Percentiles rank a stretch among this genome's conserved stretches.
These are phyloP conservation scores for Plasmodium knowlesi DNA, from an alignment of 169 alveolate species.

Conservation along the genomic window DNA sequence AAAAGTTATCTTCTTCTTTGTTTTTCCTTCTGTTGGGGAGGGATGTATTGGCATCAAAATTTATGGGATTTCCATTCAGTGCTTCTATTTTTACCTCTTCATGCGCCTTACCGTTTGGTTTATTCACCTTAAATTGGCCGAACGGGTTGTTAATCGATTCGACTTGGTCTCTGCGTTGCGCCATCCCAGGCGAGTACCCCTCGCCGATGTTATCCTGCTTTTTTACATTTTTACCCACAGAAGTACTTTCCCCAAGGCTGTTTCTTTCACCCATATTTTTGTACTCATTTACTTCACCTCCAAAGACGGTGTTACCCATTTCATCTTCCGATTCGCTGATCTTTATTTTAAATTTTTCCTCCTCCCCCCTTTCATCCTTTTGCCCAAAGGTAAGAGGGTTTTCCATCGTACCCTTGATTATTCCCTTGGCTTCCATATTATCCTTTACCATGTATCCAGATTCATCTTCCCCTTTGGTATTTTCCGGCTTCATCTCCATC, in stretches of 20 bases:
- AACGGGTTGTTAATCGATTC: not conserved
- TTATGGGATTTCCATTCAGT: not conserved
- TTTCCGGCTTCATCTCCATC: not conserved
- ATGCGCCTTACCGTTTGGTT: not conserved
- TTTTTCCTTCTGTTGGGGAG: not conserved
- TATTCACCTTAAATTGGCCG: not conserved
- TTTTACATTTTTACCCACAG: not conserved
- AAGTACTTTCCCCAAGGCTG: not conserved
- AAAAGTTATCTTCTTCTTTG: not conserved
- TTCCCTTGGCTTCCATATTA: not conserved
- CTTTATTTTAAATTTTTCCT: constrained; percentile 8
- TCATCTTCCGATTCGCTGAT: not conserved
- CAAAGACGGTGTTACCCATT: not conserved
- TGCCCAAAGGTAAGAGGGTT: not conserved
- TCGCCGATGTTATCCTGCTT: not conserved
- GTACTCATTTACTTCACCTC: not conserved
- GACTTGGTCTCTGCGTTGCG: not conserved
- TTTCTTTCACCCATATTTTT: not conserved
- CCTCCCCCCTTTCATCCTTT: not conserved
- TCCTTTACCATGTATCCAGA: not conserved
- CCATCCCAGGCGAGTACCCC: not conserved
- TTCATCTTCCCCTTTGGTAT: not conserved
- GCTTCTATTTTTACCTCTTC: not conserved
- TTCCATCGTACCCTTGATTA: not conserved
- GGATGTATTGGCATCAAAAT: not conserved